Evolutionary conservation across 2,329 filamentous ascomycete species (phyloP), one percentile per base, ranked within the genome.

Genomic region (Chrysoporthe cubensis): DNA sequence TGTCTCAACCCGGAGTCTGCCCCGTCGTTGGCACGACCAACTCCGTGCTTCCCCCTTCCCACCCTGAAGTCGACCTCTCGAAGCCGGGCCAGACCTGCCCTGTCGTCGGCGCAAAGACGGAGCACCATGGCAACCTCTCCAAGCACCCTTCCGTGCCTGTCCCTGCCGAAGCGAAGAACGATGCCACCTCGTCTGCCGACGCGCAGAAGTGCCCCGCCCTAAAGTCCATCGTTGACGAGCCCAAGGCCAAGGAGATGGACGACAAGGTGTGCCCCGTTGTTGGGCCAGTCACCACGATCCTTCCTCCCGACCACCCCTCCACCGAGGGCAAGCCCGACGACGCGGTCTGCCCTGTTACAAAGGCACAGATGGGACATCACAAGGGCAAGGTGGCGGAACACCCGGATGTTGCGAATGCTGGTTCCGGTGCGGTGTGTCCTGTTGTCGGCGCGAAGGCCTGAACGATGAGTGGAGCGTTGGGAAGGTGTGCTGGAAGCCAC

Each of bases 1-100:
- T 69, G 68, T 68, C 68, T 67, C 72, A 74, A 42, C 14, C 42
- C 7, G 57, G 57, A 72, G 78, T 78, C 69, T 81, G 79, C 71
- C 79, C 79, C 70, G 77, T 81, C 64, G 78, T 81, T 68, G 79
- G 79, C 69, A 81, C 79, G 1, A 81, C 78, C 67, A 81, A 80
- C 75, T 73, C 73, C 64, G 80, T 78, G 7, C 75, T 81, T 1
- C 80, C 80, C 6, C 80, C 79, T 0, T 76, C 76, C 1, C 78
- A 80, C 72, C 78, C 79, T 4, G 75, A 79, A 43, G 71, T 82
- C 72, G 79, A 82, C 72, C 76, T 82, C 58, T 75, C 77, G 42
- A 74, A 78, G 72, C 78, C 80, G 0, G 79, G 79, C 43, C 79
- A 80, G 70, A 77, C 71, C 9, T 82, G 79, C 73, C 80, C 80